Percentiles rank a stretch among this genome's conserved stretches.
Evolutionary conservation across 208 protist species (phyloP).

Genomic region (Leishmania arabica): DNA sequence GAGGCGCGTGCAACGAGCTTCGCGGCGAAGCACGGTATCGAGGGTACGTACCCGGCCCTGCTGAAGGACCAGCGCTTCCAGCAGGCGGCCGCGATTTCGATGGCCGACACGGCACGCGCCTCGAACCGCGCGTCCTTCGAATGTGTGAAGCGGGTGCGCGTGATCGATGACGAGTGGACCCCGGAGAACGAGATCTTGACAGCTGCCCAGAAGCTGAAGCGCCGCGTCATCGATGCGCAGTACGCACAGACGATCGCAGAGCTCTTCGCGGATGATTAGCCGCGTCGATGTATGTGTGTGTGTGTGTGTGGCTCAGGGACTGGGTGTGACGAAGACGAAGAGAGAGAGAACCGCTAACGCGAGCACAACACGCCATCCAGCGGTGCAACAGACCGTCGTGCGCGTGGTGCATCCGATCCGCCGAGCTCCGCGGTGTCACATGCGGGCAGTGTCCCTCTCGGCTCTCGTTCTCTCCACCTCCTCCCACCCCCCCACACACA

Average conservation of each 20-base stretch:
- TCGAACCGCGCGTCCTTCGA: slow-evolving; percentile 38
- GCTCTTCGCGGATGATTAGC: slow-evolving; percentile 58
- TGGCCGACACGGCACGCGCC: slow-evolving; percentile 43
- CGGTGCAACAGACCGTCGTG: neutral
- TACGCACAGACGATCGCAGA: slow-evolving; percentile 69
- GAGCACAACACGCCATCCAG: neutral
- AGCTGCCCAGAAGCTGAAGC: slow-evolving; percentile 82
- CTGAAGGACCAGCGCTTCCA: slow-evolving; percentile 63
- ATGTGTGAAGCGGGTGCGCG: slow-evolving; percentile 52
- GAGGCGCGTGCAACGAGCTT: slow-evolving; percentile 45
- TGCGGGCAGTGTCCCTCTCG: too few species aligned
- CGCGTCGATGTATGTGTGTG: neutral
- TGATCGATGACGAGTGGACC: slow-evolving; percentile 81
- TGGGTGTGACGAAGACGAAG: neutral
- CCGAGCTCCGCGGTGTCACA: neutral
- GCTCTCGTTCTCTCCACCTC: neutral
- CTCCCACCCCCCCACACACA: too few species aligned
- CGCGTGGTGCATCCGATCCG: neutral
- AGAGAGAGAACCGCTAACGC: neutral
- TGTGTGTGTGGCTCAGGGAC: neutral
- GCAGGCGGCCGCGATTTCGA: slow-evolving; percentile 43
- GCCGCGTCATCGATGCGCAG: slow-evolving; percentile 52
- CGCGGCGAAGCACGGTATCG: slow-evolving; percentile 47
- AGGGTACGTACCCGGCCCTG: slow-evolving; percentile 37
- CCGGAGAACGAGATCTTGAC: slow-evolving; percentile 82